Percentiles rank a stretch among this genome's conserved stretches.
Conservation (phyloP, 108 stramenopile genomes). For the Conticribra weissflogii region DNA sequence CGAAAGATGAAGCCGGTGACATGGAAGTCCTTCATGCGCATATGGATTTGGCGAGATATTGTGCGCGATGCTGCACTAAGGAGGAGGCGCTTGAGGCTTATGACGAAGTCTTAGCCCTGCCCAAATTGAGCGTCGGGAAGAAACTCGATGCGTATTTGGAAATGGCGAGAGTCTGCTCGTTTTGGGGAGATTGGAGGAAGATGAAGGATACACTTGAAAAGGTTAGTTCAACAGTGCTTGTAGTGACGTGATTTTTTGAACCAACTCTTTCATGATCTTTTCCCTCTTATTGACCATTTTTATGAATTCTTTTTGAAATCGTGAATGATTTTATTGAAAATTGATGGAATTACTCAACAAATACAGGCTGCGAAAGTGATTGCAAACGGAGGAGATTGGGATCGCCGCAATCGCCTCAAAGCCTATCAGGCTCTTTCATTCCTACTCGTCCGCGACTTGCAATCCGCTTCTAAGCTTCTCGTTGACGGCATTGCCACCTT, state of each 20-base stretch:
- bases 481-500: slow-evolving; percentile 96
- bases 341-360: too few relatives aligned
- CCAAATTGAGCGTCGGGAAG: slow-evolving; percentile 94
- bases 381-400: slow-evolving; percentile 97
- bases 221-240: slow-evolving; percentile 50
- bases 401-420: slow-evolving; percentile 97
- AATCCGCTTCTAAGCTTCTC: slow-evolving; percentile 83
- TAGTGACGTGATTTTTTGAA: slow-evolving; percentile 10
- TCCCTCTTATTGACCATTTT: too few relatives aligned
- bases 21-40: slow-evolving; percentile 97
- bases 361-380: slow-evolving; percentile 72
- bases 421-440: slow-evolving; percentile 89
- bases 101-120: slow-evolving; percentile 76
- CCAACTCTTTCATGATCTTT: too few relatives aligned
- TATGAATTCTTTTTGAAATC: too few relatives aligned
- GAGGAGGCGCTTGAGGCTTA: slow-evolving; percentile 86
- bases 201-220: slow-evolving; percentile 67
- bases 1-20: slow-evolving; percentile 94
- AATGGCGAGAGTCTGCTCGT: slow-evolving; percentile 83
- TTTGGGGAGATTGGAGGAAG: slow-evolving; percentile 72
- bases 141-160: slow-evolving; percentile 96
- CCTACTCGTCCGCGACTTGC: slow-evolving; percentile 83
- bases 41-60: slow-evolving; percentile 86
- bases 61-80: slow-evolving; percentile 81
- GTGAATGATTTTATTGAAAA: too few relatives aligned